Percentiles rank a stretch among this genome's conserved stretches.
Evolutionary conservation across 2,329 filamentous ascomycete genomes (phyloP).

Genomic region (Geoglossum cookeanum): DNA sequence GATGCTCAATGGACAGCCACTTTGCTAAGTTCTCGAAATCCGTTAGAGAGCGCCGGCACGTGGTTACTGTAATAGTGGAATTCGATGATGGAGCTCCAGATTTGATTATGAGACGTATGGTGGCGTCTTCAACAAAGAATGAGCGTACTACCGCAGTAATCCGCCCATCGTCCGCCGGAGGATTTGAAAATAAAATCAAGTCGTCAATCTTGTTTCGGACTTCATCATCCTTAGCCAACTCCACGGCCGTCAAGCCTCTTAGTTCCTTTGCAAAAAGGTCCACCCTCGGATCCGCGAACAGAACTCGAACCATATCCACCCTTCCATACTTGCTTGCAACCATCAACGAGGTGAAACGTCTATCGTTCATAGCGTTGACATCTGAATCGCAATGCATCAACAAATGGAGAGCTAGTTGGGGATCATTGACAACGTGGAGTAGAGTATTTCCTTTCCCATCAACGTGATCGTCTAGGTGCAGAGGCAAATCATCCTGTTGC

Average conservation of each 20-base stretch:
- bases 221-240: conserved; percentile 94
- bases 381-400: conserved; percentile 80
- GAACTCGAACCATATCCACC: conserved; percentile 73
- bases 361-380: conserved; percentile 88
- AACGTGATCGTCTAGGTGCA: conserved; percentile 84
- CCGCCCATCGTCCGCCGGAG: conserved; percentile 52
- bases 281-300: conserved; percentile 76
- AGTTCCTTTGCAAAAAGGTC: conserved; percentile 70
- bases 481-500: conserved; percentile 58
- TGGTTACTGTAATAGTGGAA: conserved; percentile 81
- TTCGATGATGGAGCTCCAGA: conserved; percentile 71
- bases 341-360: conserved; percentile 89
- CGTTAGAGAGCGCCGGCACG: conserved; percentile 65
- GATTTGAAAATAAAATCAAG: conserved; percentile 61
- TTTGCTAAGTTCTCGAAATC: conserved; percentile 85
- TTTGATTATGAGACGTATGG: conserved; percentile 80
- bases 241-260: conserved; percentile 79
- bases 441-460: conserved; percentile 87
- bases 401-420: conserved; percentile 54
- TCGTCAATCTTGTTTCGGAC: conserved; percentile 94
- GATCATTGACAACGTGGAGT: conserved; percentile 85
- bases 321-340: conserved; percentile 95
- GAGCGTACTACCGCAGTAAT: conserved; percentile 87
- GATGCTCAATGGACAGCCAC: conserved; percentile 73
- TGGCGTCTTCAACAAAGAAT: conserved; percentile 94